Evolutionary conservation across 2,329 filamentous ascomycete species (phyloP), one percentile per base, ranked within the genome.

Genomic region (Alternaria postmessia): DNA sequence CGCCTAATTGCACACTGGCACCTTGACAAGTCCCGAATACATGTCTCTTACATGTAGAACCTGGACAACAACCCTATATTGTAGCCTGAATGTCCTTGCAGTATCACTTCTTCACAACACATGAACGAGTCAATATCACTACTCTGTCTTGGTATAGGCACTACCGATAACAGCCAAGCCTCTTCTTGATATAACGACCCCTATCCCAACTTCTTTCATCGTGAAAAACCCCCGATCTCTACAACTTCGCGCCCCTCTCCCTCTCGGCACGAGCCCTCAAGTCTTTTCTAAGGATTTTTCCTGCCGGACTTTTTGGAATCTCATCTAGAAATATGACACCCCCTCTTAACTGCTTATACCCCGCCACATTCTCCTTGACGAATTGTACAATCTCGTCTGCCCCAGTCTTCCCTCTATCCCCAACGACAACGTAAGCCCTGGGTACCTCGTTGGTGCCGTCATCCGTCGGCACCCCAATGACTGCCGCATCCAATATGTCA

Each of bases 351-450:
- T 75, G 72, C 68, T 79, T 79, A 51, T 79, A 63, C 1, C 63
- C 63, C 16, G 77, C 74, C 18, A 77, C 72, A 24, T 73, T 73
- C 16, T 38, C 44, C 67, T 73, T 77, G 2, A 79, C 73, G 43
- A 51, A 79, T 46, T 68, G 66, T 51, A 68, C 61, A 43, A 83
- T 78, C 32, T 75, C 51, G 49, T 72, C 51, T 5, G 46, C 75
- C 32, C 36, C 70, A 47, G 74, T 73, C 70, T 67, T 73, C 36
- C 51, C n/a, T 20, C 36, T 68, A 54, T 56, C 51, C 55, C 71
- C 74, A n/a, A 71, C 78, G n/a, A 82, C 80, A 32, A 82, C 75
- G 64, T 81, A 82, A 14, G 80, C 81, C 30, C 80, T 59, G 1
- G 80, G 80, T 5, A 80, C 73, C 61, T 82, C 80, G 20, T 79